Evolutionary conservation across 768 basidiomycete species (phyloP).

Genomic region (Phanerochaete sordida): DNA sequence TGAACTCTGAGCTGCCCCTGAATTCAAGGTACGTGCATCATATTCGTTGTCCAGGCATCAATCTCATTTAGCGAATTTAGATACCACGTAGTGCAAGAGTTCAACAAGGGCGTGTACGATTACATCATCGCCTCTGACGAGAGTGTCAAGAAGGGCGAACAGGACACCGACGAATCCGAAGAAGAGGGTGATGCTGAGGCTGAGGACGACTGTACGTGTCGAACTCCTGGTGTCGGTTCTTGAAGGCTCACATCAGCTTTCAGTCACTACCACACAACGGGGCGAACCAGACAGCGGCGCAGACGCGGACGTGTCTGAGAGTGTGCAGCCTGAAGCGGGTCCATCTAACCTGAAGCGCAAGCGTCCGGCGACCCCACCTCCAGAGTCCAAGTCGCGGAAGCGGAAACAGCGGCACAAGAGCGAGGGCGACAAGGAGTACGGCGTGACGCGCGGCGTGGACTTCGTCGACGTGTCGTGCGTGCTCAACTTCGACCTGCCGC

Average conservation of each 20-base stretch:
- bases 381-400: slow-evolving; percentile 43
- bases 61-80: slow-evolving; percentile 33
- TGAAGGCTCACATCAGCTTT: neutral
- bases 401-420: slow-evolving; percentile 42
- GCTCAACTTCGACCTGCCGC: slow-evolving; percentile 96
- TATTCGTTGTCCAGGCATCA: neutral
- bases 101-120: slow-evolving; percentile 97
- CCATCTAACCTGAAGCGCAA: slow-evolving; percentile 52
- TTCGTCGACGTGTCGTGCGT: slow-evolving; percentile 97
- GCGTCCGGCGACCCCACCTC: slow-evolving; percentile 35
- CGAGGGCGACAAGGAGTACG: slow-evolving; percentile 71
- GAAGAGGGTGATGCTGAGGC: slow-evolving; percentile 37
- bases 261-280: slow-evolving; percentile 58
- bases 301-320: slow-evolving; percentile 21
- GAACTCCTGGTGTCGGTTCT: slow-evolving; percentile 19
- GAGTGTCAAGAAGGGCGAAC: slow-evolving; percentile 51
- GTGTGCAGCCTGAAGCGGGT: slow-evolving; percentile 19
- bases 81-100: slow-evolving; percentile 97
- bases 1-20: slow-evolving; percentile 93
- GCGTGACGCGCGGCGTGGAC: slow-evolving; percentile 93
- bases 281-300: slow-evolving; percentile 18
- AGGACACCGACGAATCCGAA: slow-evolving; percentile 46
- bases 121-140: slow-evolving; percentile 99
- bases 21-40: slow-evolving; percentile 67
- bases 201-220: slow-evolving; percentile 32